A percentile compares a stretch with the other conserved stretches of the same genome.
phyloP scores from a whole-genome alignment of 1,284 basidiomycete genomes.

The Ustilago hordei region DNA sequence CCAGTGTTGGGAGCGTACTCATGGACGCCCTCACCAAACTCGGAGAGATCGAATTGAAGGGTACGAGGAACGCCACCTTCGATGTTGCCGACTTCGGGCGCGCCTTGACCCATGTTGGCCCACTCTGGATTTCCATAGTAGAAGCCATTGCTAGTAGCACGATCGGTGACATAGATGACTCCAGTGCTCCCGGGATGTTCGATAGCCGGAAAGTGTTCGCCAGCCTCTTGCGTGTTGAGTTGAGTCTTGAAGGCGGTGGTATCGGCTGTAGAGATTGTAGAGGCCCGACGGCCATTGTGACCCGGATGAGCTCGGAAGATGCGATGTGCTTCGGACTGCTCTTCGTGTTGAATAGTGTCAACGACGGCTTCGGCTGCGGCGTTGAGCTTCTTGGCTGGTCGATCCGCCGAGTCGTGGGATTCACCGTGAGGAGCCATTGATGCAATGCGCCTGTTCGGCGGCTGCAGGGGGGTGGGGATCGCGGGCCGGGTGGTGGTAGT shows the following conservation, averaged over 20 bases:
- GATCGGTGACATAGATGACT: conserved; percentile 73
- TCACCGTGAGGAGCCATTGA: conserved; percentile 28
- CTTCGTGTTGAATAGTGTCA: conserved; percentile 45
- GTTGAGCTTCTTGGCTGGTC: conserved; percentile 33
- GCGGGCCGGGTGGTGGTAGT: neutral
- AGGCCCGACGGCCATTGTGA: conserved; percentile 34
- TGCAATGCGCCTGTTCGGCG: neutral
- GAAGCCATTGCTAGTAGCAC: conserved; percentile 60
- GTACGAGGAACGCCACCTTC: conserved; percentile 80
- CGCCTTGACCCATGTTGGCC: conserved; percentile 58
- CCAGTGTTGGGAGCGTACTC: conserved; percentile 95
- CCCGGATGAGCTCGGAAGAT: conserved; percentile 59
- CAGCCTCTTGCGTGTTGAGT: conserved; percentile 16
- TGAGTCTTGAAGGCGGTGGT: conserved; percentile 12
- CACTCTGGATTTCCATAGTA: conserved; percentile 55
- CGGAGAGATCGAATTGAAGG: conserved; percentile 74
- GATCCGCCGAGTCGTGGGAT: neutral
- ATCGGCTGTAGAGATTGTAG: conserved; percentile 19
- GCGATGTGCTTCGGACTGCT: conserved; percentile 59
- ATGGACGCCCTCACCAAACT: conserved; percentile 74
- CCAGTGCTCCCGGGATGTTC: conserved; percentile 71
- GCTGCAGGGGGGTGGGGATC: neutral
- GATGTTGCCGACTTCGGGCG: conserved; percentile 75
- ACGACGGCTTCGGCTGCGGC: conserved; percentile 28
- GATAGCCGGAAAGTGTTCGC: conserved; percentile 53